These are phyloP conservation scores for Chamaecrista fasciculata DNA, from an alignment of 306 rosid species.

Conservation along the genomic window DNA sequence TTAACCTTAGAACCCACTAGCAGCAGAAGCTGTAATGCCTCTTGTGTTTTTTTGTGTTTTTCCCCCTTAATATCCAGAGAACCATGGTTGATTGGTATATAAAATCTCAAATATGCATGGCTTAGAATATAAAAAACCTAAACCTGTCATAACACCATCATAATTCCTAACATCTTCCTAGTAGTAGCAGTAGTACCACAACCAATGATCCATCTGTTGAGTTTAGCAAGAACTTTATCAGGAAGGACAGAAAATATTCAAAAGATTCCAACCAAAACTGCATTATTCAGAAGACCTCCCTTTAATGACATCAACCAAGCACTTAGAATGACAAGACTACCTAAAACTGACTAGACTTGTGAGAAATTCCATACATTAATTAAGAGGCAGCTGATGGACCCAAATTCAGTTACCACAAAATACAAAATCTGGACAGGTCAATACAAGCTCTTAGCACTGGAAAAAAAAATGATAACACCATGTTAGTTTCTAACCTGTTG, in stretches of 20 bases:
- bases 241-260: neutral
- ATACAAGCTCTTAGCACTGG: neutral
- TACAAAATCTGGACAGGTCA: conserved; percentile 2
- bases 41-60: neutral
- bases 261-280: conserved; percentile 18
- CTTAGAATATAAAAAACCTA: neutral
- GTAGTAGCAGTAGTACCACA: neutral
- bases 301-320: conserved; percentile 9
- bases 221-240: neutral
- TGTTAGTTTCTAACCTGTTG: conserved; percentile 73
- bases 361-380: no score
- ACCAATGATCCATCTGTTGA: neutral
- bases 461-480: conserved; percentile 27
- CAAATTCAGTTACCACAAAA: neutral
- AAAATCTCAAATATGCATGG: neutral
- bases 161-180: neutral
- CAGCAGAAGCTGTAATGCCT: neutral
- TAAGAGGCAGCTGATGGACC: no score
- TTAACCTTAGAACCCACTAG: neutral
- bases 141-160: neutral
- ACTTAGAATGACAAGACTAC: neutral
- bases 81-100: neutral
- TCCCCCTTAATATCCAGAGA: conserved; percentile 1
- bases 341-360: conserved; percentile 14
- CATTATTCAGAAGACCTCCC: conserved; percentile 1